A percentile compares a stretch with the other conserved stretches of the same genome.
phyloP scores from a whole-genome alignment of 371 early-diverging fungal species.

The Nematocida homosporus region DNA sequence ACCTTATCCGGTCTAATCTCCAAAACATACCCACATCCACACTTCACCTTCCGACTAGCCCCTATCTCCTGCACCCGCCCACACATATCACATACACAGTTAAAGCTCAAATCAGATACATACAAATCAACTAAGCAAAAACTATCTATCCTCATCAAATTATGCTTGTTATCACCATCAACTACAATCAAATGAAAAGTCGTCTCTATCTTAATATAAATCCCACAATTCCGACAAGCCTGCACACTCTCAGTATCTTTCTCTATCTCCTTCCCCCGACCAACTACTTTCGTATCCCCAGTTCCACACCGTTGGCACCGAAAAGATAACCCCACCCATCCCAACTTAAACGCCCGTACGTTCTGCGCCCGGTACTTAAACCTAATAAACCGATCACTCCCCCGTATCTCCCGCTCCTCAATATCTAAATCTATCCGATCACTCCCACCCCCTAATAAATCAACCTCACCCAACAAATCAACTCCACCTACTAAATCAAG shows the following conservation, averaged over 20 bases:
- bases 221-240: slow-evolving; percentile 32
- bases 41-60: slow-evolving; percentile 43
- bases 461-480: background rate
- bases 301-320: slow-evolving; percentile 30
- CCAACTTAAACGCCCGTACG: slow-evolving; percentile 18
- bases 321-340: background rate
- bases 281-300: background rate
- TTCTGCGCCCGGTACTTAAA: slow-evolving; percentile 20
- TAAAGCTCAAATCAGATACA: background rate
- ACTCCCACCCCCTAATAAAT: background rate
- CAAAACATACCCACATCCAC: slow-evolving; percentile 72
- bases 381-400: background rate
- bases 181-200: slow-evolving; percentile 31
- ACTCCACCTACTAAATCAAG: background rate
- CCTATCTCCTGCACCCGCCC: slow-evolving; percentile 4
- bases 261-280: slow-evolving; percentile 6
- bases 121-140: slow-evolving; percentile 9
- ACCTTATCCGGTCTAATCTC: slow-evolving; percentile 72
- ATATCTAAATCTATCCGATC: slow-evolving; percentile 26
- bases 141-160: slow-evolving; percentile 18
- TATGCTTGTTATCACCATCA: slow-evolving; percentile 25
- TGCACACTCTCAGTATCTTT: slow-evolving; percentile 26
- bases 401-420: background rate
- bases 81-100: slow-evolving; percentile 48
- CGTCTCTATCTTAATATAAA: slow-evolving; percentile 32